Evolutionary conservation across 768 basidiomycete genomes (phyloP).

Genomic region (Podaxis pistillaris): DNA sequence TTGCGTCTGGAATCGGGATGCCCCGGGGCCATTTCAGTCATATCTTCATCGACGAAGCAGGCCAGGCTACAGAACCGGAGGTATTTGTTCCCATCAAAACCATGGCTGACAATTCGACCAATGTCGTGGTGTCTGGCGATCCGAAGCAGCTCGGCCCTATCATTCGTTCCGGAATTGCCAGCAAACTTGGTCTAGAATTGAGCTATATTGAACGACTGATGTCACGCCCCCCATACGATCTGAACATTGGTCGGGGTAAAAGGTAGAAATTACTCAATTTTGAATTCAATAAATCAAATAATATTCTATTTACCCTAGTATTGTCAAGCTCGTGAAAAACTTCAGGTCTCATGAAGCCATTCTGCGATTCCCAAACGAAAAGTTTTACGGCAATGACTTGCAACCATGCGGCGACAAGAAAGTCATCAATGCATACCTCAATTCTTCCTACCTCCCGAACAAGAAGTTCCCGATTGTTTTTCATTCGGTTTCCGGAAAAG

Average conservation of each 20-base stretch:
- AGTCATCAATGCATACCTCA: conserved; percentile 38
- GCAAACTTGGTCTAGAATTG: conserved; percentile 51
- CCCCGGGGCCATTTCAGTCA: conserved; percentile 62
- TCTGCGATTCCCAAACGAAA: conserved; percentile 57
- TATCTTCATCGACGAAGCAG: conserved; percentile 72
- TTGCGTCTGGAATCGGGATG: conserved; percentile 55
- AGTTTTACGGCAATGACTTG: conserved; percentile 58
- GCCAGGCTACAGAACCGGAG: conserved; percentile 71
- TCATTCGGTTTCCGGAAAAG: conserved; percentile 57
- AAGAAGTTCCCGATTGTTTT: conserved; percentile 61
- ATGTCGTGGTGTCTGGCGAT: conserved; percentile 65
- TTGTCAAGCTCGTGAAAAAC: conserved; percentile 63
- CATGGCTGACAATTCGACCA: conserved; percentile 50
- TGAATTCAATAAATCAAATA: background rate
- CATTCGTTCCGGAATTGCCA: conserved; percentile 56
- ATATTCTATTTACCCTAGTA: conserved; percentile 31
- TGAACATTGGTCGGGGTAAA: conserved; percentile 25
- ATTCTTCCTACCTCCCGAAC: conserved; percentile 38
- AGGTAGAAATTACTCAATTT: conserved; percentile 21
- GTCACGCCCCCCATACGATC: conserved; percentile 21
- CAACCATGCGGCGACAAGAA: conserved; percentile 40
- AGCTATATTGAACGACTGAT: conserved; percentile 66
- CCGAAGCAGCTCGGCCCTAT: conserved; percentile 73
- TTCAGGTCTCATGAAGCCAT: conserved; percentile 65
- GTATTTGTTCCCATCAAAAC: conserved; percentile 61